A percentile compares a stretch with the other conserved stretches of the same genome.
Evolutionary conservation across 73 alveolate species (phyloP).

Genomic region (Tetrahymena thermophila): DNA sequence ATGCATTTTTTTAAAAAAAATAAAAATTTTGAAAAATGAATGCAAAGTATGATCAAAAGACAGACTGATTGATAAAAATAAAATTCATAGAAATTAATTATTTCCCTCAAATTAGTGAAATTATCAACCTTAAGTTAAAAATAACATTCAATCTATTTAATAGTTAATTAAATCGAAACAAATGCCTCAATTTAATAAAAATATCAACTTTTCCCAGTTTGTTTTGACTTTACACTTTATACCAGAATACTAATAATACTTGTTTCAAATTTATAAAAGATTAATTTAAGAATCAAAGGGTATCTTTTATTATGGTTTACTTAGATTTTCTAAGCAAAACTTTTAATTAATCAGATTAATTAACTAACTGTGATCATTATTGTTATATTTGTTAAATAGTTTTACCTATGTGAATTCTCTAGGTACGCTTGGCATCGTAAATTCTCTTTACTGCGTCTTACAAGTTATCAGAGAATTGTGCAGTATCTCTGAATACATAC

Average conservation of each 20-base stretch:
- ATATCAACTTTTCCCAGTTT: neutral
- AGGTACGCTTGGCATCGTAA: neutral
- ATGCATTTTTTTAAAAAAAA: neutral
- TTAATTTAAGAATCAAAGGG: neutral
- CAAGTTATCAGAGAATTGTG: neutral
- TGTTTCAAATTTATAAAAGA: neutral
- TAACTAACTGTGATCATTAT: neutral
- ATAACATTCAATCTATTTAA: neutral
- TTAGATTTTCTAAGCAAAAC: neutral
- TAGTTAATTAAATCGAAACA: neutral
- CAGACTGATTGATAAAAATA: too few relatives aligned
- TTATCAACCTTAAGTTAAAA: too few relatives aligned
- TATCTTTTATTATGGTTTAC: neutral
- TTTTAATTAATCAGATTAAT: neutral
- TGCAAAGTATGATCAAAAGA: neutral
- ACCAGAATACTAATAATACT: neutral
- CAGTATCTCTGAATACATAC: constrained; percentile 5
- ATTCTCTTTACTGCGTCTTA: neutral
- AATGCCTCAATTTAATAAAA: neutral
- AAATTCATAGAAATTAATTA: too few relatives aligned
- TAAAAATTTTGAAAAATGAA: neutral
- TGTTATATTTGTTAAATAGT: neutral
- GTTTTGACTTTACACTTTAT: neutral
- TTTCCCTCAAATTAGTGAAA: neutral
- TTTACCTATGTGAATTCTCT: neutral